phyloP scores from a whole-genome alignment of 768 basidiomycete genomes.

The Suillus fuscotomentosus region DNA sequence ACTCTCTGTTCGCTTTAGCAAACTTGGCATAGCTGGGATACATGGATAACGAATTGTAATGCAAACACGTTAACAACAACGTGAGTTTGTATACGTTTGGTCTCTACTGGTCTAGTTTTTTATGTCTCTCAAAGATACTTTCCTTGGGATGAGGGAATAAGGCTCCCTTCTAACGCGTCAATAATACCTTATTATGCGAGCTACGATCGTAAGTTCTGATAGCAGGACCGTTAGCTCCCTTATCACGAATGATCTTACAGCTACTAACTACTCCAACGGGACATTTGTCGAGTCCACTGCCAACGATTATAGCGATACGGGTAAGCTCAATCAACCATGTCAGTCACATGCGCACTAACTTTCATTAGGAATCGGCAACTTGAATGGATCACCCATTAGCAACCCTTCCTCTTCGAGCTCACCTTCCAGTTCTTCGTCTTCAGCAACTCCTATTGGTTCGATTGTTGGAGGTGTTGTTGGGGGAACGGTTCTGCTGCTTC shows the following conservation, averaged over 20 bases:
- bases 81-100: slow-evolving; percentile 10
- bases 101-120: background rate
- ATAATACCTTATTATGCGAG: slow-evolving; percentile 27
- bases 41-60: slow-evolving; percentile 18
- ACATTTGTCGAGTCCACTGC: slow-evolving; percentile 16
- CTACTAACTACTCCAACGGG: slow-evolving; percentile 16
- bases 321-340: slow-evolving; percentile 9
- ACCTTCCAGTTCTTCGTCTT: slow-evolving; percentile 2
- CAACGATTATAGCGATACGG: background rate
- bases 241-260: slow-evolving; percentile 11
- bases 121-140: slow-evolving; percentile 20
- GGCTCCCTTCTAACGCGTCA: slow-evolving; percentile 7
- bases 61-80: slow-evolving; percentile 14
- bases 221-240: background rate
- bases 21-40: slow-evolving; percentile 18
- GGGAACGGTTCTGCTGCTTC: slow-evolving; percentile 10
- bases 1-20: slow-evolving; percentile 1
- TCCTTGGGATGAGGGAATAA: slow-evolving; percentile 12
- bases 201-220: slow-evolving; percentile 19
- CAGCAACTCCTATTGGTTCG: slow-evolving; percentile 8
- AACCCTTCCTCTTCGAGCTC: slow-evolving; percentile 5
- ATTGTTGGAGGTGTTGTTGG: slow-evolving; percentile 26
- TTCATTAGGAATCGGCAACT: slow-evolving; percentile 11
- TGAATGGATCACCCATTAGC: slow-evolving; percentile 16
- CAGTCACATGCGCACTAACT: background rate